phyloP scores from a whole-genome alignment of 371 early-diverging fungal species.

The Rhizopus stolonifer region DNA sequence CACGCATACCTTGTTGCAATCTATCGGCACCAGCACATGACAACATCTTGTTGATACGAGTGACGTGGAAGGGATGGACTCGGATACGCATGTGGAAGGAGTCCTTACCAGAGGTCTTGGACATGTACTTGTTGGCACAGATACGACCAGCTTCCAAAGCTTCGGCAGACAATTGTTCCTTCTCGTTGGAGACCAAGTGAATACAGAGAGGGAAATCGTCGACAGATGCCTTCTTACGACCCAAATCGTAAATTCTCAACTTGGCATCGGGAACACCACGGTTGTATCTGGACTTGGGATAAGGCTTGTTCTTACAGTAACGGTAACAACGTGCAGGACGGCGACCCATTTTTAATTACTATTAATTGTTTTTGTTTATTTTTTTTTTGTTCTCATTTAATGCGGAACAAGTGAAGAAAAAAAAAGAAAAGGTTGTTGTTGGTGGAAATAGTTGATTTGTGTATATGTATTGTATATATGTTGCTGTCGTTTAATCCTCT shows the following conservation, averaged over 20 bases:
- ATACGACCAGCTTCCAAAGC: conserved; percentile 99
- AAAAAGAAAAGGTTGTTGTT: neutral
- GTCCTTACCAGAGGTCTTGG: conserved; percentile 98
- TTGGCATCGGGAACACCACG: conserved; percentile 99
- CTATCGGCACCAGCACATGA: conserved; percentile 99
- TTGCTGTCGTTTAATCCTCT: no score
- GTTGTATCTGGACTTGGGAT: conserved; percentile 99
- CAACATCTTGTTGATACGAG: conserved; percentile 99
- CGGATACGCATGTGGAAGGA: conserved; percentile 99
- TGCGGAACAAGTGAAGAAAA: neutral
- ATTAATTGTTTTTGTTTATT: neutral
- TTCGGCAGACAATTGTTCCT: conserved; percentile 99
- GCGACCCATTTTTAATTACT: conserved; percentile 84
- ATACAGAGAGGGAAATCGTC: conserved; percentile 98
- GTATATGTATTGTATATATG: no score
- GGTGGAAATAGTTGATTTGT: neutral
- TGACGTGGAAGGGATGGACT: conserved; percentile 99
- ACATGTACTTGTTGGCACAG: conserved; percentile 99
- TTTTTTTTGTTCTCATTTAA: neutral
- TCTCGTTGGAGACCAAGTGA: conserved; percentile 98
- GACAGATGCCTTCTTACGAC: conserved; percentile 98
- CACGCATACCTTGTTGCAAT: conserved; percentile 99
- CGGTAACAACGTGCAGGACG: conserved; percentile 99
- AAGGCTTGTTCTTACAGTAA: conserved; percentile 99
- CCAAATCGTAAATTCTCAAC: conserved; percentile 99